Base-by-base conservation (phyloP, 768 basidiomycete genomes). In the Pulveroboletus sp. region DNA sequence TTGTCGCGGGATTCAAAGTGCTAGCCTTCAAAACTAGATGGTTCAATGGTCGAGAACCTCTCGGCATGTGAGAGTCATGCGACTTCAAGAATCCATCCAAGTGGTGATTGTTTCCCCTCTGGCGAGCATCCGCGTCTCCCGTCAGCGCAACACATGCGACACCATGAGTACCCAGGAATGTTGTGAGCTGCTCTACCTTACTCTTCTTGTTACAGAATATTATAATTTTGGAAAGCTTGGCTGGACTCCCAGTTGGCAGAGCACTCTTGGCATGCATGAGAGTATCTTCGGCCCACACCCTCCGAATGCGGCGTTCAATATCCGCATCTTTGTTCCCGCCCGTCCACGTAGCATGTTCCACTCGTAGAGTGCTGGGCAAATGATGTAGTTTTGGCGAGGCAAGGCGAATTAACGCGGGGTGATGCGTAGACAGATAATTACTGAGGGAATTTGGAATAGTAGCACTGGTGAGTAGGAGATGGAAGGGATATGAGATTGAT, bases 321-420 rank as follows among this genome's bases (percentile, higher is more conserved):
- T 93, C 90, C 6, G 84, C 83, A 35, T 81, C 76, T 55, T 86
- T 83, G 68, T 89, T 90, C 3, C 90, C 90, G 12, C 88, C 85
- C 2, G 85, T 81, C 81, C 85, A 89, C 30, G 71, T 68, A 7
- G 84, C 81, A 65, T 90, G 83, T 62, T 92, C 86, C 2, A 84
- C 82, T 55, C 78, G 70, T 18, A 96, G 76, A 15, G 74, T 74
- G 41, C 75, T 67, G 0, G 93, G 93, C 1, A 95, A 80, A 36
- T 77, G 81, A 61, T 96, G 93, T 8, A 95, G 71, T 17, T 78
- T 76, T 0, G 89, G 89, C 0, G 91, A 93, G 14, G 86, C 82
- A 38, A 93, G 78, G n/a, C 85, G 81, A n/a, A 75, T 71, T 45
- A 88, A 69, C 2, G 65, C 46, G 0, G 89, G 87, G 57, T 89